phyloP scores from a whole-genome alignment of 768 basidiomycete genomes.

The Amyloporia xantha region DNA sequence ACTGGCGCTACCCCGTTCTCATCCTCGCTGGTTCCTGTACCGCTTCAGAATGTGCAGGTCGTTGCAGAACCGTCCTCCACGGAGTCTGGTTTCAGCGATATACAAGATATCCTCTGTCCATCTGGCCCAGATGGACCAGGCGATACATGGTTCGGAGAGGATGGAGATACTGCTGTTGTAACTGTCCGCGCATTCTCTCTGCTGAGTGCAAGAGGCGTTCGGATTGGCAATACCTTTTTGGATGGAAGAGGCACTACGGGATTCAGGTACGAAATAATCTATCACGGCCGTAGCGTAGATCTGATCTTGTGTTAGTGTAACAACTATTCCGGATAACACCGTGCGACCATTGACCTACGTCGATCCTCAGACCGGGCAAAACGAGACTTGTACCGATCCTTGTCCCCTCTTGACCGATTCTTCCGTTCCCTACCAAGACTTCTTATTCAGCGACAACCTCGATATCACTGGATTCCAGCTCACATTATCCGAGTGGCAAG shows the following conservation, averaged over 20 bases:
- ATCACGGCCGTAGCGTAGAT: background rate
- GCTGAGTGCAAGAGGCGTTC: constrained; percentile 70
- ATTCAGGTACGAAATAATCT: constrained; percentile 69
- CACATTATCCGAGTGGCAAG: constrained; percentile 69
- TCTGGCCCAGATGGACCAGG: constrained; percentile 72
- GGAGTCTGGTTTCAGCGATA: constrained; percentile 52
- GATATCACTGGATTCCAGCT: constrained; percentile 88
- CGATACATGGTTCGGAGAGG: constrained; percentile 78
- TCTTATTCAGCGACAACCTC: constrained; percentile 59
- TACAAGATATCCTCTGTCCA: constrained; percentile 78
- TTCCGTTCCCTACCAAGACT: constrained; percentile 85
- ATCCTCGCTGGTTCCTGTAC: constrained; percentile 81
- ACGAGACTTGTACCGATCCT: constrained; percentile 63
- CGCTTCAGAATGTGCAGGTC: constrained; percentile 50
- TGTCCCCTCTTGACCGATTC: constrained; percentile 82
- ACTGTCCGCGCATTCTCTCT: constrained; percentile 71
- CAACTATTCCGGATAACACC: constrained; percentile 84
- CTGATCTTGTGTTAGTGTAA: constrained; percentile 46
- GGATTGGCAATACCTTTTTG: constrained; percentile 89
- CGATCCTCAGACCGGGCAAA: constrained; percentile 69
- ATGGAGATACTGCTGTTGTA: constrained; percentile 64
- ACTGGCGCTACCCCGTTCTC: constrained; percentile 79
- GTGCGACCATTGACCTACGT: constrained; percentile 71
- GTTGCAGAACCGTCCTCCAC: constrained; percentile 59
- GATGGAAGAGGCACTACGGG: constrained; percentile 74